Evolutionary conservation across 179 eudicot genomes (phyloP).

Genomic region (Monotropa hypopitys): DNA sequence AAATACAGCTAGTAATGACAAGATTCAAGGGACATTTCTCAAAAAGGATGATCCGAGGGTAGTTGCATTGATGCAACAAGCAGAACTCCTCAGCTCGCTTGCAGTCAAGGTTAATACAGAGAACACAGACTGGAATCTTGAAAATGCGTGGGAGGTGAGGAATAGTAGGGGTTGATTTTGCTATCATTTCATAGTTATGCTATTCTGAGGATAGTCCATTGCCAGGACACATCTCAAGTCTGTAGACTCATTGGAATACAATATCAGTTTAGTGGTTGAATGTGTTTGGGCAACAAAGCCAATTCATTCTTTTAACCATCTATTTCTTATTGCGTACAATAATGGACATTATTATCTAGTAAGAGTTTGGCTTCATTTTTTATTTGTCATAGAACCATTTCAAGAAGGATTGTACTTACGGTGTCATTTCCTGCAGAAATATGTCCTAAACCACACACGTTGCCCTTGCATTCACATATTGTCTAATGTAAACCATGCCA

Average conservation of each 20-base stretch:
- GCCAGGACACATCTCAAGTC: not conserved
- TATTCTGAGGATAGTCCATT: not conserved
- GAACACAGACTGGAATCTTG: slow-evolving; percentile 67
- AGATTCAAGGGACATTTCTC: slow-evolving; percentile 55
- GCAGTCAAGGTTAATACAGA: slow-evolving; percentile 74
- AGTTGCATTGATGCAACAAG: slow-evolving; percentile 79
- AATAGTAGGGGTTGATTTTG: not conserved
- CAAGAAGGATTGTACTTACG: slow-evolving; percentile 3
- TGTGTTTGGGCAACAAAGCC: not conserved
- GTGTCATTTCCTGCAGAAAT: not conserved
- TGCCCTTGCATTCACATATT: not conserved
- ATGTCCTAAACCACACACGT: not conserved
- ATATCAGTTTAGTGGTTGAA: not conserved
- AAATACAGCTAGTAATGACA: slow-evolving; percentile 26
- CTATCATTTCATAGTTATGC: not conserved
- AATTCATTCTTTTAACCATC: not conserved
- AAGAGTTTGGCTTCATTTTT: not conserved
- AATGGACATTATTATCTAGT: not conserved
- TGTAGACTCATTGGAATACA: not conserved
- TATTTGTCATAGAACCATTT: not conserved
- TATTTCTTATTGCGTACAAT: not conserved
- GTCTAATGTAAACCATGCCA: slow-evolving; percentile 1
- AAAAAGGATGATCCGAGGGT: slow-evolving; percentile 83
- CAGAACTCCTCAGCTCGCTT: slow-evolving; percentile 88
- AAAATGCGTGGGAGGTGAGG: slow-evolving; percentile 91